Conservation (phyloP, 257 asterid genomes). For the Coffea canephora region DNA sequence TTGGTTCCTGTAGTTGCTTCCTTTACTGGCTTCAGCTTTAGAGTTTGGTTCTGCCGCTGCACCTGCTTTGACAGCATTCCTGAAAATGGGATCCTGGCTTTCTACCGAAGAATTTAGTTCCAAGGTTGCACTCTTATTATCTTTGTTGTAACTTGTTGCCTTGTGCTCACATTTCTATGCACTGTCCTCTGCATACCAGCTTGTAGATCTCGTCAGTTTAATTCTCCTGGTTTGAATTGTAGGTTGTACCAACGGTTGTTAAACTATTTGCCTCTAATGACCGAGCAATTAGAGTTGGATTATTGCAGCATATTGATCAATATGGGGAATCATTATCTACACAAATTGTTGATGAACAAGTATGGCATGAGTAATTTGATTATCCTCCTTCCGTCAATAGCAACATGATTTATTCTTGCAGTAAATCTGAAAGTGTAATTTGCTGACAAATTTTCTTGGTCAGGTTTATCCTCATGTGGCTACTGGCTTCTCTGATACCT, state of each 20-base stretch:
- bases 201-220: not conserved
- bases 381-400: constrained; percentile 13
- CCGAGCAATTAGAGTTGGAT: constrained; percentile 83
- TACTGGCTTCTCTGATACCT: constrained; percentile 92
- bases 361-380: constrained; percentile 33
- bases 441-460: constrained; percentile 18
- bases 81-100: constrained; percentile 92
- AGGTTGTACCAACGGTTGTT: constrained; percentile 84
- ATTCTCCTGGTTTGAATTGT: constrained; percentile 11
- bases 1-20: constrained; percentile 69
- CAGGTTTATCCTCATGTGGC: constrained; percentile 96
- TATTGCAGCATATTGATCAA: constrained; percentile 92
- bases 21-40: constrained; percentile 85
- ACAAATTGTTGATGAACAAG: constrained; percentile 92
- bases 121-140: constrained; percentile 52
- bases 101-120: constrained; percentile 70
- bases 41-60: constrained; percentile 99
- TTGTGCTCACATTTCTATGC: not conserved
- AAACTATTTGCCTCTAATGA: constrained; percentile 91
- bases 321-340: constrained; percentile 85
- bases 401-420: not conserved
- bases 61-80: constrained; percentile 89
- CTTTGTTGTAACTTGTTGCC: not conserved
- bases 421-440: constrained; percentile 5
- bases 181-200: not conserved